These are phyloP conservation scores for Hibiscus tridactylites DNA, from an alignment of 345 rosid genomes.

Conservation along the genomic window DNA sequence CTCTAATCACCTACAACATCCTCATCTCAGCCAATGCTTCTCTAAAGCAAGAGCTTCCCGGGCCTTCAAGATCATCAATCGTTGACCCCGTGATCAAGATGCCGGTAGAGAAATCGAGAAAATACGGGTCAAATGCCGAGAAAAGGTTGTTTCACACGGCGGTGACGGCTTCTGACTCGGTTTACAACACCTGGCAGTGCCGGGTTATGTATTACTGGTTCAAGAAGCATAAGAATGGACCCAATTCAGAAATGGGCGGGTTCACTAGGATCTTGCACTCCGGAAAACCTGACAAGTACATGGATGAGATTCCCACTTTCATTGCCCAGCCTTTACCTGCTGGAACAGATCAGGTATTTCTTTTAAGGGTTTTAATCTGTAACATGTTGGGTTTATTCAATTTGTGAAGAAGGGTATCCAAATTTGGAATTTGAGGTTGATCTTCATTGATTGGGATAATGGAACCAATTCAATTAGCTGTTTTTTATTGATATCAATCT, in stretches of 20 bases:
- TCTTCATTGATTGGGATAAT: not conserved
- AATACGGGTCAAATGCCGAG: conserved; percentile 11
- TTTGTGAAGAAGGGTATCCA: not conserved
- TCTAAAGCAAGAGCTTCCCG: conserved; percentile 74
- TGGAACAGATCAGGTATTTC: conserved; percentile 82
- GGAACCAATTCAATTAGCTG: not conserved
- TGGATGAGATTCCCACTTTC: conserved; percentile 98
- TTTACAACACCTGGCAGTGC: conserved; percentile 97
- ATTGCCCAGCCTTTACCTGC: conserved; percentile 86
- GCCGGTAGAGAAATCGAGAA: conserved; percentile 49
- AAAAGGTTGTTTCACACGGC: conserved; percentile 92
- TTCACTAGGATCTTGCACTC: conserved; percentile 94
- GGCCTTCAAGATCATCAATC: conserved; percentile 40
- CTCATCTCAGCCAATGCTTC: conserved; percentile 92
- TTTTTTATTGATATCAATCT: not conserved
- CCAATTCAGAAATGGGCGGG: conserved; percentile 83
- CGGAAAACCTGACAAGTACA: conserved; percentile 70
- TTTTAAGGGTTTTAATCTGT: not conserved
- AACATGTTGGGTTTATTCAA: not conserved
- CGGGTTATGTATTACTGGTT: conserved; percentile 98
- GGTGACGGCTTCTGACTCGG: conserved; percentile 88
- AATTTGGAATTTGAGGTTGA: not conserved
- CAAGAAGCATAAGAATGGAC: conserved; percentile 53
- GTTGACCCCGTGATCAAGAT: conserved; percentile 71
- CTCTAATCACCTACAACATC: conserved; percentile 92